Evolutionary conservation across 129 eudicot genomes (phyloP).

Genomic region (Cynara cardunculus): DNA sequence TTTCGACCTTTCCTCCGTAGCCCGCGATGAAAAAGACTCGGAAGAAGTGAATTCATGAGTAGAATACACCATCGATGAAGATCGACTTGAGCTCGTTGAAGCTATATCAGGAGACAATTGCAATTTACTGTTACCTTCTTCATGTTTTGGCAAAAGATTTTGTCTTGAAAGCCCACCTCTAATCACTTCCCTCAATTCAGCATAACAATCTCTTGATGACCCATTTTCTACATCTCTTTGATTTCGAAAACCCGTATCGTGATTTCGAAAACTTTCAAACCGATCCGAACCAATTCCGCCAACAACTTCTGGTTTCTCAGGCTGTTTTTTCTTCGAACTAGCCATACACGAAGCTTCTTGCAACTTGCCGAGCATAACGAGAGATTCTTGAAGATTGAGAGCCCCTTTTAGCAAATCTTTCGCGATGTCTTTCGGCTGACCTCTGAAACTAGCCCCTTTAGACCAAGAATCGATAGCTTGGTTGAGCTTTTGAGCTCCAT

Average conservation of each 20-base stretch:
- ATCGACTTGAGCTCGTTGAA: conserved; percentile 74
- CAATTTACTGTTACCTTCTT: conserved; percentile 35
- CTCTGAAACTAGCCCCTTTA: conserved; percentile 31
- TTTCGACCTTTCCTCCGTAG: conserved; percentile 44
- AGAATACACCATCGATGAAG: conserved; percentile 47
- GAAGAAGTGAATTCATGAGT: conserved; percentile 60
- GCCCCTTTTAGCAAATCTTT: conserved; percentile 74
- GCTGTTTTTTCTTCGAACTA: conserved; percentile 41
- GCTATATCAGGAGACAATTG: conserved; percentile 44
- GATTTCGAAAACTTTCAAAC: conserved; percentile 30
- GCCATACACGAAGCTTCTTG: conserved; percentile 56
- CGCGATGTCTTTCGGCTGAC: conserved; percentile 50
- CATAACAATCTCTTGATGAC: conserved; percentile 57
- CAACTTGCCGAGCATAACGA: conserved; percentile 59
- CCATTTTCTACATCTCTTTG: conserved; percentile 44
- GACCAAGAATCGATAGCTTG: conserved; percentile 69
- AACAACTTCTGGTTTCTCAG: conserved; percentile 39
- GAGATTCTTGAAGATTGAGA: conserved; percentile 73
- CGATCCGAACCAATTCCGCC: conserved; percentile 28
- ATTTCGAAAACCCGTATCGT: conserved; percentile 27
- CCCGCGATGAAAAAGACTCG: conserved; percentile 44
- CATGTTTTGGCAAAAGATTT: conserved; percentile 49
- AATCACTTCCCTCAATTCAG: conserved; percentile 69
- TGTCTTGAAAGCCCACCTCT: conserved; percentile 67
- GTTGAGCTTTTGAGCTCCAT: conserved; percentile 64